These are phyloP conservation scores for Aspergillus sp. DNA, from an alignment of 2,329 filamentous ascomycete species.

Conservation along the genomic window DNA sequence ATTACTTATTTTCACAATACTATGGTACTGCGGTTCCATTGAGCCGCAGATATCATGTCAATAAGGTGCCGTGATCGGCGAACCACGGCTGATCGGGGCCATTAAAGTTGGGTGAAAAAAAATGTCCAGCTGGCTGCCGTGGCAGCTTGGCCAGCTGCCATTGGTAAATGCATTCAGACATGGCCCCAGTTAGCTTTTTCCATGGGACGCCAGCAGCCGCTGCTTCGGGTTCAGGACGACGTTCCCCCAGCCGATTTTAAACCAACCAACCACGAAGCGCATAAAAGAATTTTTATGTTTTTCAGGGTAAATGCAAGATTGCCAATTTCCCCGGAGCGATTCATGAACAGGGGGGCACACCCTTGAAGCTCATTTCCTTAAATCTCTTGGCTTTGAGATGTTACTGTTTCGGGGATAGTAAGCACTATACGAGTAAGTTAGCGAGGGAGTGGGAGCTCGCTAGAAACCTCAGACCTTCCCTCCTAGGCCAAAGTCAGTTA, in stretches of 20 bases:
- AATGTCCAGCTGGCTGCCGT: neutral
- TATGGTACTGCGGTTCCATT: neutral
- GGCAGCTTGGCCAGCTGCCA: neutral
- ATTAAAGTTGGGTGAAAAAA: constrained; percentile 4
- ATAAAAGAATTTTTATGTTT: too few relatives aligned
- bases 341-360: neutral
- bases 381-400: too few relatives aligned
- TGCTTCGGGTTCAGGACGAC: neutral
- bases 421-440: neutral
- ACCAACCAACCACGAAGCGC: neutral
- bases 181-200: neutral
- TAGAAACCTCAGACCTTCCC: constrained; percentile 1
- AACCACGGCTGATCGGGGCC: constrained; percentile 4
- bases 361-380: neutral
- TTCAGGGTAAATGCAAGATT: neutral
- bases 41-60: constrained; percentile 11
- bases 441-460: neutral
- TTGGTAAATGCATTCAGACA: neutral
- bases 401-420: neutral
- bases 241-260: neutral
- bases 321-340: neutral
- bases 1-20: too few relatives aligned
- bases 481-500: neutral
- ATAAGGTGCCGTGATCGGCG: constrained; percentile 11
- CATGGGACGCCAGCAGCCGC: neutral